Evolutionary conservation across 2,329 filamentous ascomycete species (phyloP), one percentile per base, ranked within the genome.

Genomic region (Fusarium mundagurra): DNA sequence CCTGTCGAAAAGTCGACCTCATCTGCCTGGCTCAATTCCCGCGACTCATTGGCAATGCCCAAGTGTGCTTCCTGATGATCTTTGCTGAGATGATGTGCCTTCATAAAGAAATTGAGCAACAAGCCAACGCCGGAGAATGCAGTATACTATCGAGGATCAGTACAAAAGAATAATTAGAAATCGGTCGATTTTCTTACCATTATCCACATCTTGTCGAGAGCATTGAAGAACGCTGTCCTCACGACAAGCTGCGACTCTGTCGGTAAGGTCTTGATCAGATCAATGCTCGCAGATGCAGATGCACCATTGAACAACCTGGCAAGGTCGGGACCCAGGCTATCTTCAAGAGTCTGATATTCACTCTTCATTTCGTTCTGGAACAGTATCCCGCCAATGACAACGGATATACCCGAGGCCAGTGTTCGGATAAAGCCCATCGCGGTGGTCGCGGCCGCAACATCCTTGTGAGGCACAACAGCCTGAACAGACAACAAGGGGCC

Each of bases 291-390:
- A 27, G 88, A 86, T 2, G 91, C 88, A 64, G 85, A 85, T 68
- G 83, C 83, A 22, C 90, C 89, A 29, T 87, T 85, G 20, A 92
- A 85, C 14, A 85, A 73, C 2, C 79, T 76, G 1, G 88, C 88
- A 4, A 84, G 81, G 5, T 86, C 76, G 3, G 79, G 82, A 2
- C 87, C 86, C 1, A 92, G 83, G 1, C 84, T 80, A 22, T 82
- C 76, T 18, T 82, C 80, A 48, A 92, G 84, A 18, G 79, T 74
- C 10, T 82, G 73, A 14, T 85, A 83, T 65, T 88, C 86, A 33
- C 81, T 81, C 63, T 87, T 82, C 88, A 93, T 92, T 54, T 87
- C 83, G 77, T 94, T 93, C 78, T 93, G 90, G 81, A 94, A 94
- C 8, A 94, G 85, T 10, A 93, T 91, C 6, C 91, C 88, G 9